These are phyloP conservation scores for Henningerozyma blattae DNA, from an alignment of 805 yeast species.

Conservation along the genomic window DNA sequence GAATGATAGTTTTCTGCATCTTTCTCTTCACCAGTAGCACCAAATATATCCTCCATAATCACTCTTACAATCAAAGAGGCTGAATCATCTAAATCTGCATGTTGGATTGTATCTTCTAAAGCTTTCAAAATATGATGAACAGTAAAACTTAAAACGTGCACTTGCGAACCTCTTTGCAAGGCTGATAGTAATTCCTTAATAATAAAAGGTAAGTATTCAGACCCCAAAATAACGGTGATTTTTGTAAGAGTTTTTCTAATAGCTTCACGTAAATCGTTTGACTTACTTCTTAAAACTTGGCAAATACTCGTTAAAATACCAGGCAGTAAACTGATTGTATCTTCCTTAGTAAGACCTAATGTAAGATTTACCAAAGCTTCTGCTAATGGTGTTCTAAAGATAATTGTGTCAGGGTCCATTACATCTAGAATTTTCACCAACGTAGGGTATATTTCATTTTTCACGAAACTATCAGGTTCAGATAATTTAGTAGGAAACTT, in stretches of 20 bases:
- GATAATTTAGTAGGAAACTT: constrained; percentile 28
- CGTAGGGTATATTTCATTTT: constrained; percentile 47
- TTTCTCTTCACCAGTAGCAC: constrained; percentile 85
- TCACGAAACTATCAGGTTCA: constrained; percentile 36
- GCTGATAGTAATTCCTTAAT: constrained; percentile 70
- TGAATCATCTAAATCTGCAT: constrained; percentile 68
- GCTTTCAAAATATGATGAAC: constrained; percentile 60
- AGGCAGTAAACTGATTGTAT: constrained; percentile 52
- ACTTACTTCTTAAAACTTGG: constrained; percentile 73
- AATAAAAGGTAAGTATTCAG: constrained; percentile 61
- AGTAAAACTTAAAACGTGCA: constrained; percentile 84
- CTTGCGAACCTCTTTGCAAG: constrained; percentile 78
- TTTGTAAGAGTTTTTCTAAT: constrained; percentile 64
- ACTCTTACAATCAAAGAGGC: constrained; percentile 50
- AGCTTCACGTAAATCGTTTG: constrained; percentile 81
- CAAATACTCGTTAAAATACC: constrained; percentile 79
- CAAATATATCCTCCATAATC: constrained; percentile 87
- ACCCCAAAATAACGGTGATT: constrained; percentile 55
- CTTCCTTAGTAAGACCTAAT: constrained; percentile 46
- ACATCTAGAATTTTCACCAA: constrained; percentile 45
- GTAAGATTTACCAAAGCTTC: constrained; percentile 66
- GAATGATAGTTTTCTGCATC: constrained; percentile 86
- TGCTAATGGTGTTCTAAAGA: constrained; percentile 64
- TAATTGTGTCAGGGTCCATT: constrained; percentile 70
- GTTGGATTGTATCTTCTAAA: constrained; percentile 33